phyloP scores from a whole-genome alignment of 2,329 filamentous ascomycete genomes.

The Diaporthe aspalathi region DNA sequence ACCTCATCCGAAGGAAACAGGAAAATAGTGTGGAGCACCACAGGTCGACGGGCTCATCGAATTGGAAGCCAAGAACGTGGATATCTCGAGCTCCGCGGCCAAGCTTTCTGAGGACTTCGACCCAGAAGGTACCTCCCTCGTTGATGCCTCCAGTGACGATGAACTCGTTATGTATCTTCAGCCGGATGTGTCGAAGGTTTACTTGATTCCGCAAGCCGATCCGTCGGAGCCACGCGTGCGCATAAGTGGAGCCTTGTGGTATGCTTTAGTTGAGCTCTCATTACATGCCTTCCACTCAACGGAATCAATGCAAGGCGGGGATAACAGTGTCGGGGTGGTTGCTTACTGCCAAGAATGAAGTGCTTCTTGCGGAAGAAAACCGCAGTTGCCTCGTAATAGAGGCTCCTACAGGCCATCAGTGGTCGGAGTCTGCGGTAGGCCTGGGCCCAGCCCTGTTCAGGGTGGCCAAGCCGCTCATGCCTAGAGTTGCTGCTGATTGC shows the following conservation, averaged over 20 bases:
- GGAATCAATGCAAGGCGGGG: too few relatives aligned
- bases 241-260: background rate
- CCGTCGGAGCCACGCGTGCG: conserved; percentile 14
- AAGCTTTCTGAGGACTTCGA: conserved; percentile 4
- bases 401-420: conserved; percentile 1
- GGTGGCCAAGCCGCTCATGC: background rate
- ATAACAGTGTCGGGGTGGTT: background rate
- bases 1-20: too few relatives aligned
- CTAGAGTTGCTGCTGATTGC: too few relatives aligned
- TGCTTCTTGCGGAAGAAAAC: conserved; percentile 14
- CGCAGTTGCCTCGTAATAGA: conserved; percentile 1
- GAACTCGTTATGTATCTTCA: conserved; percentile 5
- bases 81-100: background rate
- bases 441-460: background rate
- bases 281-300: too few relatives aligned
- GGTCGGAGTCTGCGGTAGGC: conserved; percentile 6
- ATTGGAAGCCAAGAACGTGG: conserved; percentile 3
- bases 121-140: background rate
- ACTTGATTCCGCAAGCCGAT: conserved; percentile 1
- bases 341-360: conserved; percentile 14
- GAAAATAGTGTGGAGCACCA: background rate
- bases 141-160: background rate
- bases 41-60: background rate
- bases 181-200: background rate
- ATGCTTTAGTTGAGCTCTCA: background rate